These are phyloP conservation scores for Neonectria punicea DNA, from an alignment of 2,329 filamentous ascomycete species.

Conservation along the genomic window DNA sequence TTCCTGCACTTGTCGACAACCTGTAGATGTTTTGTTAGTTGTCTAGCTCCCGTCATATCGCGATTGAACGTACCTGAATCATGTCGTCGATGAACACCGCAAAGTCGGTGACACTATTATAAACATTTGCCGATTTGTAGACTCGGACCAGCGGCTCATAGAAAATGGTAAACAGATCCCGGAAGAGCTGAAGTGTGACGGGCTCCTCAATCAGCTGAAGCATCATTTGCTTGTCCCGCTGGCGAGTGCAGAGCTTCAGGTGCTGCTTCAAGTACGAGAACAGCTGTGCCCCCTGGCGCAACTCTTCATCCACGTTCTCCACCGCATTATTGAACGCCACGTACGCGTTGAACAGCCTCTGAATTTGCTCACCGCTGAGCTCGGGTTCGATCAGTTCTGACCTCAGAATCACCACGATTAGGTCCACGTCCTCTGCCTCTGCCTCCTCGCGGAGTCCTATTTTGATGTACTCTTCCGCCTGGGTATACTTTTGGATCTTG, in stretches of 20 bases:
- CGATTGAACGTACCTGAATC: slow-evolving; percentile 70
- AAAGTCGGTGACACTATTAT: slow-evolving; percentile 97
- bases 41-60: neutral
- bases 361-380: slow-evolving; percentile 79
- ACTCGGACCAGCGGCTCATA: slow-evolving; percentile 97
- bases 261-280: slow-evolving; percentile 97
- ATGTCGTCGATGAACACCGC: slow-evolving; percentile 92
- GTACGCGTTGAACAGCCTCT: slow-evolving; percentile 90
- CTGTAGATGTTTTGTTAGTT: slow-evolving; percentile 47
- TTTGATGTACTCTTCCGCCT: slow-evolving; percentile 81
- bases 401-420: slow-evolving; percentile 85
- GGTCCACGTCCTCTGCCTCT: slow-evolving; percentile 77
- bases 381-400: slow-evolving; percentile 80
- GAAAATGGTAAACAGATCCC: slow-evolving; percentile 97
- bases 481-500: slow-evolving; percentile 84
- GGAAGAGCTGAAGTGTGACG: slow-evolving; percentile 94
- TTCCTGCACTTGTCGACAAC: slow-evolving; percentile 73
- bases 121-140: slow-evolving; percentile 98
- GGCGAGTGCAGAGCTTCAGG: slow-evolving; percentile 88
- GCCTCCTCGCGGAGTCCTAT: slow-evolving; percentile 79
- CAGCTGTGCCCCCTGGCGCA: slow-evolving; percentile 88
- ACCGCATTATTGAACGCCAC: slow-evolving; percentile 96
- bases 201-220: slow-evolving; percentile 93
- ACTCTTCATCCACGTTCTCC: slow-evolving; percentile 87
- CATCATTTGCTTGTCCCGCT: slow-evolving; percentile 98